Evolutionary conservation across 192 early-diverging fungal genomes (phyloP).

Genomic region (Funneliformis mosseae): DNA sequence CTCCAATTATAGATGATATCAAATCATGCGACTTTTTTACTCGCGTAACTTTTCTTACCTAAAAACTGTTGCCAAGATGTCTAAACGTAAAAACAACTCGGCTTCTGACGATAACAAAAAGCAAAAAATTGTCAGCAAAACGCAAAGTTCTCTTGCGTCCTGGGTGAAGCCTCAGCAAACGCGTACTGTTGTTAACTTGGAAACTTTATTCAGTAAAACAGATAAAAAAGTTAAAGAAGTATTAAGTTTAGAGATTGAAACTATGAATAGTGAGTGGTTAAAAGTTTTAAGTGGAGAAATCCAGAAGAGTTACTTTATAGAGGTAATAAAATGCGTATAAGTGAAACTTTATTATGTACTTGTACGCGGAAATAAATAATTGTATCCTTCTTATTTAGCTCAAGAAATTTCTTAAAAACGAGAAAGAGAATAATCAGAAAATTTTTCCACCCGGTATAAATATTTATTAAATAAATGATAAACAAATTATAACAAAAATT

Average conservation of each 20-base stretch:
- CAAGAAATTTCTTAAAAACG: background rate
- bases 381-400: background rate
- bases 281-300: conserved; percentile 60
- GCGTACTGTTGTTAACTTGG: background rate
- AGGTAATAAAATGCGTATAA: conserved; percentile 39
- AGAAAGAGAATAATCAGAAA: background rate
- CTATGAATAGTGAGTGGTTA: conserved; percentile 78
- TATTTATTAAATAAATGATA: too few relatives aligned
- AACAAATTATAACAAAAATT: too few relatives aligned
- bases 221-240: conserved; percentile 24
- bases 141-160: background rate
- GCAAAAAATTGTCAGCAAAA: background rate
- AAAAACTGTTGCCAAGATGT: background rate
- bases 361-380: background rate
- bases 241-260: conserved; percentile 63
- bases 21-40: too few relatives aligned
- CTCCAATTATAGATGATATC: too few relatives aligned
- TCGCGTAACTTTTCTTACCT: background rate
- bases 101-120: background rate
- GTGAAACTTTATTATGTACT: background rate
- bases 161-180: background rate
- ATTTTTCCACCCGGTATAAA: background rate
- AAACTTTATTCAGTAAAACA: background rate
- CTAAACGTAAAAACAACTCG: background rate
- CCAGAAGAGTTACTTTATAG: conserved; percentile 59